These are phyloP conservation scores for Pleurotus giganteus DNA, from an alignment of 768 basidiomycete species.

Conservation along the genomic window DNA sequence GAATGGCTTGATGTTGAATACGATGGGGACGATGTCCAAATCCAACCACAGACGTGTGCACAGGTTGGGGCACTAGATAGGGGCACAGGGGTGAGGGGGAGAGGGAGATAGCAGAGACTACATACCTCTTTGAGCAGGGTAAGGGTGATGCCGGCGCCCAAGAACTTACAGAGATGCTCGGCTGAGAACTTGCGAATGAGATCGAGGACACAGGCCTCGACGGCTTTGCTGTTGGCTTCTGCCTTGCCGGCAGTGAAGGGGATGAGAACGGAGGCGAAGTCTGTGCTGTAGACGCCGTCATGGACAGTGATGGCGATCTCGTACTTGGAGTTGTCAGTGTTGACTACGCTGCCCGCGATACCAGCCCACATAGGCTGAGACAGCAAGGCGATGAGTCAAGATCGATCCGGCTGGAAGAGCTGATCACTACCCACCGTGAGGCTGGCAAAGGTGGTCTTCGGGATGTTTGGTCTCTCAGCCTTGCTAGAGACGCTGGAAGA, in stretches of 20 bases:
- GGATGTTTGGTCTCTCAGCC: constrained; percentile 48
- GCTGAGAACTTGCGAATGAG: constrained; percentile 68
- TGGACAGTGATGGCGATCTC: constrained; percentile 81
- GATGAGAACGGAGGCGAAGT: constrained; percentile 61
- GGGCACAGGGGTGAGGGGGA: constrained; percentile 18
- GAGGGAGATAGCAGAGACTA: constrained; percentile 13
- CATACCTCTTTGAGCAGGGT: constrained; percentile 65
- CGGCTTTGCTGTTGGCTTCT: constrained; percentile 54
- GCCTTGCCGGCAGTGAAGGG: constrained; percentile 49
- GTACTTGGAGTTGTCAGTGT: constrained; percentile 56
- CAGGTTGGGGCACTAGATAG: constrained; percentile 66
- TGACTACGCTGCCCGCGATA: constrained; percentile 60
- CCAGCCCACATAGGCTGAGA: constrained; percentile 87
- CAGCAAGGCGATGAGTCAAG: constrained; percentile 15
- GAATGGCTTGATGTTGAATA: constrained; percentile 83
- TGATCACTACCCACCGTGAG: constrained; percentile 52
- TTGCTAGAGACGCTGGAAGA: constrained; percentile 48
- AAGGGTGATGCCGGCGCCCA: constrained; percentile 78
- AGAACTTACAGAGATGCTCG: constrained; percentile 83
- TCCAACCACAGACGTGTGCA: constrained; percentile 85
- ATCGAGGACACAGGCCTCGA: constrained; percentile 64
- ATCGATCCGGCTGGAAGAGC: constrained; percentile 17
- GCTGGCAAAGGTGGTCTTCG: constrained; percentile 48
- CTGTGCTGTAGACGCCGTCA: constrained; percentile 83
- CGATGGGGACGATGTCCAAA: constrained; percentile 79